Evolutionary conservation across 164 flowering plant species (phyloP).

Genomic region (Aristolochia fimbriata): DNA sequence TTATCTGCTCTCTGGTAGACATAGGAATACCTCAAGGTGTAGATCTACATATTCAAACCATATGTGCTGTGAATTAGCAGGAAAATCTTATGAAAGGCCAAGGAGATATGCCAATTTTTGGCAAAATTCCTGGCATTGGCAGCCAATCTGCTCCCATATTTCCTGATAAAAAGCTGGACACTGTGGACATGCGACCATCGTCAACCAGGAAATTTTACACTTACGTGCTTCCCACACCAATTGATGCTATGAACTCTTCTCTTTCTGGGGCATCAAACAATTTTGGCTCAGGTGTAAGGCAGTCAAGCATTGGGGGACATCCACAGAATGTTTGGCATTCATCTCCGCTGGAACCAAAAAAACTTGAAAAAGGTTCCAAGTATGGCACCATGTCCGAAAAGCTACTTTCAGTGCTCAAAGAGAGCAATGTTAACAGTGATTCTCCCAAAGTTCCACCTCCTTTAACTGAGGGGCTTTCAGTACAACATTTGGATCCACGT

Average conservation of each 20-base stretch:
- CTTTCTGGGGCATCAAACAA: slow-evolving; percentile 20
- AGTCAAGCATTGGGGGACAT: slow-evolving; percentile 19
- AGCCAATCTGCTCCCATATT: slow-evolving; percentile 85
- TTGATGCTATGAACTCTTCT: slow-evolving; percentile 38
- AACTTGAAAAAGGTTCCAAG: slow-evolving; percentile 21
- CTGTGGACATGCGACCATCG: slow-evolving; percentile 29
- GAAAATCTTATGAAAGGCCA: slow-evolving; percentile 28
- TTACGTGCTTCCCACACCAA: slow-evolving; percentile 80
- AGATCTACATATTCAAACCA: too few species aligned
- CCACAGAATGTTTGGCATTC: slow-evolving; percentile 43
- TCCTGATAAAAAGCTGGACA: slow-evolving; percentile 39
- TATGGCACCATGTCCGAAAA: slow-evolving; percentile 13
- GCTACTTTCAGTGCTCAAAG: slow-evolving; percentile 47
- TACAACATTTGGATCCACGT: slow-evolving; percentile 18
- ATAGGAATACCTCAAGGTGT: too few species aligned
- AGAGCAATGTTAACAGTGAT: slow-evolving; percentile 41
- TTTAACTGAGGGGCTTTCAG: slow-evolving; percentile 30
- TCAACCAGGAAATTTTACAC: slow-evolving; percentile 48
- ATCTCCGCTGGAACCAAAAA: slow-evolving; percentile 48
- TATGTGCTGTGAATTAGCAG: slow-evolving; percentile 27
- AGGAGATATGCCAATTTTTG: slow-evolving; percentile 21
- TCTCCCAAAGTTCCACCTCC: slow-evolving; percentile 47
- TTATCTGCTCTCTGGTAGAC: too few species aligned
- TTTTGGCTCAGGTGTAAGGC: slow-evolving; percentile 19
- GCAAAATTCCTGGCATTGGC: slow-evolving; percentile 24